Base-by-base conservation (phyloP, 345 rosid species). In the Rhizophora apiculata region DNA sequence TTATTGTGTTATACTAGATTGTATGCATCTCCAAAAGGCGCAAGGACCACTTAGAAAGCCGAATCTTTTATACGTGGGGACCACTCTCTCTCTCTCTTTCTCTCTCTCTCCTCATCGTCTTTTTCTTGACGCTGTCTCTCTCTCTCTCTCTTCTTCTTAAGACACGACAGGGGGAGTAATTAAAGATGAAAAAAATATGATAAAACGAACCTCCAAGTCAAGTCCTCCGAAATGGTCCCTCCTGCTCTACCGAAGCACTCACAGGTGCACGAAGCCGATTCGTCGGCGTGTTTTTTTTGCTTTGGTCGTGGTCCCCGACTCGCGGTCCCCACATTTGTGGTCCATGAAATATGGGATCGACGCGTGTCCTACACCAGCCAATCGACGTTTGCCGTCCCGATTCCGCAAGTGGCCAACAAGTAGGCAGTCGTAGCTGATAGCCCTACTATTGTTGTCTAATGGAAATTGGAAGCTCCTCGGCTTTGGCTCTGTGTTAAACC, bases 281-380 rank as follows among this genome's bases (percentile, higher is more conserved):
- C 13, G 72, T 20, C 1, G 6, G 37, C 51, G 49, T 11, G 16
- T 43, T 15, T 57, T 65, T 27, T 24, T 8, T 34, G 1, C 37
- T 8, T 49, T 15, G 18, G 60, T 39, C 39, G 46, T 43, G 69
- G 16, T 18, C 64, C 51, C 55, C 52, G 5, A 29, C 29, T 16
- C 6, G 31, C 1, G 22, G 68, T 61, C 77, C 63, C 67, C 37
- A 61, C 62, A 16, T 22, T 21, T 22, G 72, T 74, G 77, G 77
- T 74, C 77, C 77, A 68, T 67, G 68, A 74, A 73, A 67, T 9
- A 6, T 37, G 36, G 63, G 57, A 6, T 0, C 11, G 63, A 68
- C 77, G 68, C 68, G 64, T 68, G 77, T 54, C 37, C 20, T 2
- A 4, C 19, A 3, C 5, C 8, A 32, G 27, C 27, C 56, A 43